Percentiles rank a stretch among this genome's conserved stretches.
Conservation (phyloP, 768 basidiomycete genomes). For the Infundibulicybe gibba region DNA sequence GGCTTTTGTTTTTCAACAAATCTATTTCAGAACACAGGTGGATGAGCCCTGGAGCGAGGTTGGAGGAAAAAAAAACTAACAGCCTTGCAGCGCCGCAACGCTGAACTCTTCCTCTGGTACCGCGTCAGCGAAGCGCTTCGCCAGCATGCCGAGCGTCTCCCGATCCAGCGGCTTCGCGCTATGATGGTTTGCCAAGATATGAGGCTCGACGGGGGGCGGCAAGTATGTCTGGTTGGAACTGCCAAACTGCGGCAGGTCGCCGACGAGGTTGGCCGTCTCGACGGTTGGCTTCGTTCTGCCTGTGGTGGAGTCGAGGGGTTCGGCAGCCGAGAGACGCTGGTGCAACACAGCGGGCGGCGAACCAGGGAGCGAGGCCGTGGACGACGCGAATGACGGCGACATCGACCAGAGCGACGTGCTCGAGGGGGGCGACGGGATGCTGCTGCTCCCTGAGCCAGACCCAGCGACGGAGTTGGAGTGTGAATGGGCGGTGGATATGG, state of each 20-base stretch:
- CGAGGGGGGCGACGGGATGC: conserved; percentile 3
- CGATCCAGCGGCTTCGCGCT: conserved; percentile 64
- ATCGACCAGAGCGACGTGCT: conserved; percentile 19
- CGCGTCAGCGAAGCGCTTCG: conserved; percentile 74
- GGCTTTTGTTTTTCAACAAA: conserved; percentile 79
- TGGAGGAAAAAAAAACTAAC: conserved; percentile 44
- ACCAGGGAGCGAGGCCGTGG: conserved; percentile 5
- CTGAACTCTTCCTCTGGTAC: conserved; percentile 87
- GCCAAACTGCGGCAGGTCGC: conserved; percentile 42
- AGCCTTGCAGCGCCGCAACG: conserved; percentile 88
- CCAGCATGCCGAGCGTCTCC: conserved; percentile 60
- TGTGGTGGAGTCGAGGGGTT: conserved; percentile 19
- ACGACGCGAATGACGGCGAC: conserved; percentile 26
- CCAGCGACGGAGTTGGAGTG: no score
- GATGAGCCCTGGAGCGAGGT: conserved; percentile 6
- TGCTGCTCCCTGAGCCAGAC: background rate
- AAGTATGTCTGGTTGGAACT: conserved; percentile 55
- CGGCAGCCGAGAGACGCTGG: conserved; percentile 34
- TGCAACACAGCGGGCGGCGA: conserved; percentile 30
- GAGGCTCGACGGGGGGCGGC: conserved; percentile 62
- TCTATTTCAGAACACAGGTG: conserved; percentile 36
- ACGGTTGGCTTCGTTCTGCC: conserved; percentile 9
- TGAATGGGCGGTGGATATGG: conserved; percentile 1
- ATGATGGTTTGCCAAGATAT: conserved; percentile 55
- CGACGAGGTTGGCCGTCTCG: conserved; percentile 12